These are phyloP conservation scores for Trypanosoma lewisi DNA, from an alignment of 208 protist genomes.

Conservation along the genomic window DNA sequence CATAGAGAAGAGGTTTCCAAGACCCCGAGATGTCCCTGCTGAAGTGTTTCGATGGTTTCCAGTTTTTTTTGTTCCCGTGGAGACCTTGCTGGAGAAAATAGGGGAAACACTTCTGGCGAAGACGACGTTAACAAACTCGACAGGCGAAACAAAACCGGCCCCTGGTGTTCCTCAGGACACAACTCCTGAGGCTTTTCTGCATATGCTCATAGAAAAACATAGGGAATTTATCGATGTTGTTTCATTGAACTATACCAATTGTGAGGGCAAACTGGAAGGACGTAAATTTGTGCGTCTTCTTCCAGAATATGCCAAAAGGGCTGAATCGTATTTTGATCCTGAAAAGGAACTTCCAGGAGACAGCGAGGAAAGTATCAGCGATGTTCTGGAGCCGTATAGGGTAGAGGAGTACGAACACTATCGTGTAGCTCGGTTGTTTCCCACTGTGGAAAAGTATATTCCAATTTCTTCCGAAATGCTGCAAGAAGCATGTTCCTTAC, in stretches of 20 bases:
- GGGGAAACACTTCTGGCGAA: not conserved
- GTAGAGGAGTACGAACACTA: constrained; percentile 79
- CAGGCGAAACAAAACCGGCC: not conserved
- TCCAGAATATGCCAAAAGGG: not conserved
- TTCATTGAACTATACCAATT: constrained; percentile 11
- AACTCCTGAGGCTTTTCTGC: not conserved
- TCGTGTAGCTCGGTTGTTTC: constrained; percentile 73
- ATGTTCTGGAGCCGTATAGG: constrained; percentile 28
- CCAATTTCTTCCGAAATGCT: constrained; percentile 37
- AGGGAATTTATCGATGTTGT: constrained; percentile 24
- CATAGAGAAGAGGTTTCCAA: too few species aligned
- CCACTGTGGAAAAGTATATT: constrained; percentile 29
- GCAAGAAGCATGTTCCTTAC: constrained; percentile 32
- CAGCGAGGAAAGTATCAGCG: not conserved
- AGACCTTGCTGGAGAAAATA: constrained; percentile 22
- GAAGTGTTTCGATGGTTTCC: constrained; percentile 44
- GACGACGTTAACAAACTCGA: not conserved
- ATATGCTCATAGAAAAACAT: constrained; percentile 7
- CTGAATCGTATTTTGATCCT: not conserved
- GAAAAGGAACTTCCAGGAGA: not conserved
- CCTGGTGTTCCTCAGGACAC: not conserved
- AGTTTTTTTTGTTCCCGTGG: constrained; percentile 53
- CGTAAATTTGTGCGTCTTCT: constrained; percentile 24
- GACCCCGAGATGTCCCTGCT: not conserved
- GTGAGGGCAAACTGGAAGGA: not conserved